Percentiles rank a stretch among this genome's conserved stretches.
These are phyloP conservation scores for Naganishia albida DNA, from an alignment of 1,284 basidiomycete genomes.

Conservation along the genomic window DNA sequence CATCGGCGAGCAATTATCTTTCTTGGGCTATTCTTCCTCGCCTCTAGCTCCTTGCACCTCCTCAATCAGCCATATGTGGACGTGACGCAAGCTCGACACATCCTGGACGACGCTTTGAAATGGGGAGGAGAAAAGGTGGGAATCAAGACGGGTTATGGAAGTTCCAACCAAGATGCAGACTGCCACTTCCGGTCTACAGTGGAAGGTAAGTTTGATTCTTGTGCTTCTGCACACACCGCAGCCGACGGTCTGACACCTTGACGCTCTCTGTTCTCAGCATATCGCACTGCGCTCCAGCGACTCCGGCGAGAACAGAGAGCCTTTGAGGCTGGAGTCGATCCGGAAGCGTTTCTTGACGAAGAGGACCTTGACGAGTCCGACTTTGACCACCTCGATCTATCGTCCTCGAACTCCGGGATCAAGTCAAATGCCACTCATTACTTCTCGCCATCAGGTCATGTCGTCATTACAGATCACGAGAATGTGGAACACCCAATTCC, in stretches of 20 bases:
- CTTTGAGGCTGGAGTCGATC: not conserved
- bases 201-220: conserved; percentile 8
- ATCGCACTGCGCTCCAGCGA: conserved; percentile 18
- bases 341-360: not conserved
- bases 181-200: conserved; percentile 30
- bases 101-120: conserved; percentile 11
- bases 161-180: not conserved
- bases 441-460: conserved; percentile 49
- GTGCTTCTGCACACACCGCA: not conserved
- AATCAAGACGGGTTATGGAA: not conserved
- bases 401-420: conserved; percentile 6
- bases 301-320: conserved; percentile 10
- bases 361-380: not conserved
- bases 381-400: conserved; percentile 6
- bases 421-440: conserved; percentile 18
- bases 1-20: conserved; percentile 9
- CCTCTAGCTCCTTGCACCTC: conserved; percentile 7
- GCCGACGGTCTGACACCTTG: not conserved
- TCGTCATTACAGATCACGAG: conserved; percentile 40
- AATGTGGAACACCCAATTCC: conserved; percentile 70
- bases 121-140: conserved; percentile 22
- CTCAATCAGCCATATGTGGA: conserved; percentile 24
- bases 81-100: conserved; percentile 3
- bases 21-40: conserved; percentile 1
- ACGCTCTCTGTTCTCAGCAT: not conserved